A percentile compares a stretch with the other conserved stretches of the same genome.
Evolutionary conservation across 331 rosid genomes (phyloP).

Genomic region (Spiraea crenata): DNA sequence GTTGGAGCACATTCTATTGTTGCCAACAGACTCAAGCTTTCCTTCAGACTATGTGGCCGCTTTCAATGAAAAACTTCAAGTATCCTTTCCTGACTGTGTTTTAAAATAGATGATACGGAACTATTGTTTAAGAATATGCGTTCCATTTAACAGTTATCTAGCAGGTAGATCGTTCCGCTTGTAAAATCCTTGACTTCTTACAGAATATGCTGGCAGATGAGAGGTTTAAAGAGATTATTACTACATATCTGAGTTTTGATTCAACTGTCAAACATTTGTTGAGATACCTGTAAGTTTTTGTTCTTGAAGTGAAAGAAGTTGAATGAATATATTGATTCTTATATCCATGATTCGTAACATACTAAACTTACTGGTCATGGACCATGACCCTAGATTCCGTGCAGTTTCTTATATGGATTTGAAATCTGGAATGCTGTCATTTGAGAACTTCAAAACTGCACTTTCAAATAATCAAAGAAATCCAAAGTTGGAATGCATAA

Average conservation of each 20-base stretch:
- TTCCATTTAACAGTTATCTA: neutral
- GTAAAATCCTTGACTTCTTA: constrained; percentile 58
- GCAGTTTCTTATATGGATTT: constrained; percentile 75
- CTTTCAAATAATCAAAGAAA: constrained; percentile 61
- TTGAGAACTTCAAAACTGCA: constrained; percentile 64
- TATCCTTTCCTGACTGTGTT: constrained; percentile 54
- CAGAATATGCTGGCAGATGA: constrained; percentile 69
- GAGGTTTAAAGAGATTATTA: constrained; percentile 53
- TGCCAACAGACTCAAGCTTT: constrained; percentile 64
- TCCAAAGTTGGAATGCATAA: constrained; percentile 75
- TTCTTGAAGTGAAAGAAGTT: constrained; percentile 13
- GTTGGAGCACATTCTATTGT: constrained; percentile 60
- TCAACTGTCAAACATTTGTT: constrained; percentile 61
- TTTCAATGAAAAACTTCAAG: constrained; percentile 64
- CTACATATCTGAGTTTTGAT: constrained; percentile 43
- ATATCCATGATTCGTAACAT: neutral
- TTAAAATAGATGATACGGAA: constrained; percentile 2
- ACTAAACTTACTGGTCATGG: constrained; percentile 27
- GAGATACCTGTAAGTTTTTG: constrained; percentile 71
- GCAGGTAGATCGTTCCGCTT: constrained; percentile 10
- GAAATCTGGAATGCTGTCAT: constrained; percentile 61
- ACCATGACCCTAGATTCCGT: constrained; percentile 54
- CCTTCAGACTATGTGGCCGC: constrained; percentile 64
- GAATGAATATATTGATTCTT: neutral
- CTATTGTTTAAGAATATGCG: neutral